These are phyloP conservation scores for Graphiopsis chlorocephala DNA, from an alignment of 2,329 filamentous ascomycete species.

Conservation along the genomic window DNA sequence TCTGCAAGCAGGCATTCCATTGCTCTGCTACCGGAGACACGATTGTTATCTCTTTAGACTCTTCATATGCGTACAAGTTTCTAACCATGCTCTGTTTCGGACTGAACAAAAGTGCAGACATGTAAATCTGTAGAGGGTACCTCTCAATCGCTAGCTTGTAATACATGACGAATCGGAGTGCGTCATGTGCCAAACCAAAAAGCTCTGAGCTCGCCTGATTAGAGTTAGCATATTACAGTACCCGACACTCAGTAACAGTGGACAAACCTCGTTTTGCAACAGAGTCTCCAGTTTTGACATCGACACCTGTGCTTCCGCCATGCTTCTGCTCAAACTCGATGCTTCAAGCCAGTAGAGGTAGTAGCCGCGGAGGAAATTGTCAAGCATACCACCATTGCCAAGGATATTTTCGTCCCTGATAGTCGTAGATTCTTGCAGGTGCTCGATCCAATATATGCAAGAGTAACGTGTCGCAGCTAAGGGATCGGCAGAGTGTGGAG, in stretches of 20 bases:
- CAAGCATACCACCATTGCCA: background rate
- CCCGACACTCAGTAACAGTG: background rate
- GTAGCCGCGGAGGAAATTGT: constrained; percentile 2
- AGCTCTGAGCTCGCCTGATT: constrained; percentile 2
- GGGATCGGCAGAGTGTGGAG: background rate
- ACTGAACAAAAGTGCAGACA: constrained; percentile 4
- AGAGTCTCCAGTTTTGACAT: constrained; percentile 1
- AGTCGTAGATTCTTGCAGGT: constrained; percentile 8
- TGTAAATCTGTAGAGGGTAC: constrained; percentile 2
- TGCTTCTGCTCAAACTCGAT: constrained; percentile 3
- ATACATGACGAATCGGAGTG: constrained; percentile 2
- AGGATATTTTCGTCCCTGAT: background rate
- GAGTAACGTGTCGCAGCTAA: constrained; percentile 5
- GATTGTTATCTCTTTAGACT: constrained; percentile 2
- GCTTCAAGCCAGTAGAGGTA: constrained; percentile 5
- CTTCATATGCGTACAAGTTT: constrained; percentile 1
- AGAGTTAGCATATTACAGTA: constrained; percentile 1
- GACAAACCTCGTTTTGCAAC: background rate
- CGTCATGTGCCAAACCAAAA: background rate
- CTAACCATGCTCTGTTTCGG: background rate
- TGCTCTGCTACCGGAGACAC: background rate
- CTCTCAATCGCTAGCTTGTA: background rate
- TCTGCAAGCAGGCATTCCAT: background rate
- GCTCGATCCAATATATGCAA: constrained; percentile 12
- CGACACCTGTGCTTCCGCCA: constrained; percentile 1